Percentiles rank a stretch among this genome's conserved stretches.
phyloP scores from a whole-genome alignment of 78 protist species.

The Dictyostelium brefeldianum region DNA sequence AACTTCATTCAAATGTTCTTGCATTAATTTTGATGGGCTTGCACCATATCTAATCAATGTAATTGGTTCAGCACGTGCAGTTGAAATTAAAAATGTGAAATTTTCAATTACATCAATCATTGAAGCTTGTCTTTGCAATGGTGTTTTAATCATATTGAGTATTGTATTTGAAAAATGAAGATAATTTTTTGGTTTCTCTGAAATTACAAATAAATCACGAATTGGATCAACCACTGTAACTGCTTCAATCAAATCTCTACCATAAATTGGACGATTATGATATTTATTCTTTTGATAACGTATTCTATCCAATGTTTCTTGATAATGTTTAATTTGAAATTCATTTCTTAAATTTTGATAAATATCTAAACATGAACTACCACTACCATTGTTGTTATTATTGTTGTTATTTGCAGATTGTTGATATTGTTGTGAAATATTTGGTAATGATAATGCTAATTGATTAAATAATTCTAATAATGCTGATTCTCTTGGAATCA shows the following conservation, averaged over 20 bases:
- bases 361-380: constrained; percentile 46
- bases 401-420: background rate
- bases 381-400: background rate
- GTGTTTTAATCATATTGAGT: constrained; percentile 37
- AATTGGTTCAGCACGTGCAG: constrained; percentile 62
- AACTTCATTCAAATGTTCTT: background rate
- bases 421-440: constrained; percentile 13
- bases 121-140: background rate
- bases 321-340: background rate
- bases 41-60: constrained; percentile 37
- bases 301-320: constrained; percentile 40
- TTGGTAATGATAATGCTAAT: constrained; percentile 3
- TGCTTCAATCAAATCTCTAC: constrained; percentile 15
- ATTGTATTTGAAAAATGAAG: background rate
- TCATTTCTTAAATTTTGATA: constrained; percentile 34
- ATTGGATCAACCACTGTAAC: constrained; percentile 5
- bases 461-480: background rate
- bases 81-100: constrained; percentile 64
- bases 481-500: constrained; percentile 10
- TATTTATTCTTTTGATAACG: constrained; percentile 1
- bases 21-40: constrained; percentile 11
- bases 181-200: constrained; percentile 4
- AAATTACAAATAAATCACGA: background rate
- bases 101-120: constrained; percentile 50
- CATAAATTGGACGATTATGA: constrained; percentile 36